These are phyloP conservation scores for Boletus holoroseus DNA, from an alignment of 1,284 basidiomycete species.

Conservation along the genomic window DNA sequence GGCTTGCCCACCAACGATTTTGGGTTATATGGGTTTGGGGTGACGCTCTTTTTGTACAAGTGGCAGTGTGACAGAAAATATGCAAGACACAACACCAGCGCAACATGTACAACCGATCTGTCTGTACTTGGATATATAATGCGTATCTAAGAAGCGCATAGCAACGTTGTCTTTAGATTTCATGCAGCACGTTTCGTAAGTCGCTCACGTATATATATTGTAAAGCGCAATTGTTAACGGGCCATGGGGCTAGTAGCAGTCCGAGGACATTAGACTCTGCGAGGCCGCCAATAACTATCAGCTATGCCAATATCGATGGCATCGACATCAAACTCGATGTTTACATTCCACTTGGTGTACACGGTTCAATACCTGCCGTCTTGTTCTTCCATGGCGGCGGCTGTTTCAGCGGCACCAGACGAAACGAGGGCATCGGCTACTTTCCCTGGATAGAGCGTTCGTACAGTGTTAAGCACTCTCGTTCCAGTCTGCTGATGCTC, in stretches of 20 bases:
- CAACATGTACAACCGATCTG: neutral
- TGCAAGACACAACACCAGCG: too few species aligned
- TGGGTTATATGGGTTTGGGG: too few species aligned
- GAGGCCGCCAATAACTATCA: constrained; percentile 1
- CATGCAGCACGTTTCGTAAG: neutral
- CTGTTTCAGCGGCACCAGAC: constrained; percentile 8
- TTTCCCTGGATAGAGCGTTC: constrained; percentile 7
- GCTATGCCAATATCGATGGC: constrained; percentile 3
- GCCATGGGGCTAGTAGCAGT: neutral
- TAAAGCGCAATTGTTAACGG: neutral
- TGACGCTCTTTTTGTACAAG: too few species aligned
- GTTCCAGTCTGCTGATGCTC: neutral
- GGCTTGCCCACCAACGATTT: too few species aligned
- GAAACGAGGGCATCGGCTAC: constrained; percentile 4
- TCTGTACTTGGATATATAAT: neutral
- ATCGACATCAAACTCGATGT: constrained; percentile 5
- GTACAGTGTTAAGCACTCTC: neutral
- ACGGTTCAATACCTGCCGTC: constrained; percentile 5
- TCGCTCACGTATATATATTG: neutral
- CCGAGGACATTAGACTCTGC: neutral
- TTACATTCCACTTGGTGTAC: neutral
- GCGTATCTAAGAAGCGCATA: neutral
- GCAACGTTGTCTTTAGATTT: neutral
- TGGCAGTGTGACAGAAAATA: too few species aligned
- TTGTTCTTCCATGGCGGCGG: constrained; percentile 9